These are phyloP conservation scores for Fonsecaea nubica DNA, from an alignment of 2,329 filamentous ascomycete genomes.

Conservation along the genomic window DNA sequence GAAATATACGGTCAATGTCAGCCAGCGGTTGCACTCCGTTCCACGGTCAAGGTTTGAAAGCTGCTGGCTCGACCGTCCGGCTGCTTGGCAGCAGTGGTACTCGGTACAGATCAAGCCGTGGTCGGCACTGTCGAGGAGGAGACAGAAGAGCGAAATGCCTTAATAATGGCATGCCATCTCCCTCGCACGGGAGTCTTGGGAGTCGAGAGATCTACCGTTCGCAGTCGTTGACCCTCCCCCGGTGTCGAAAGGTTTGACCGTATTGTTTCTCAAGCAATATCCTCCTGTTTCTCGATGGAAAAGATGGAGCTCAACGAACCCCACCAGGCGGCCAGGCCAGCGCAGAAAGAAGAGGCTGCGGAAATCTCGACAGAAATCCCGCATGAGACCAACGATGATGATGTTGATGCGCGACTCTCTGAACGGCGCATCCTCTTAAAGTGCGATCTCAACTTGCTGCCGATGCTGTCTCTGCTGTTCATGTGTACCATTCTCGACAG, in stretches of 20 bases:
- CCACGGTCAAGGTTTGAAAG: not conserved
- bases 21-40: not conserved
- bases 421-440: not conserved
- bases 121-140: not conserved
- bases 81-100: not conserved
- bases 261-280: not conserved
- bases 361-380: not conserved
- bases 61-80: not conserved
- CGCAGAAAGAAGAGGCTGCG: not conserved
- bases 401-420: not conserved
- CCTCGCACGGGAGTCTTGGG: not conserved
- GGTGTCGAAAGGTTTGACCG: not conserved
- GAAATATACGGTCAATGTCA: not conserved
- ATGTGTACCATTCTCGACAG: slow-evolving; percentile 50
- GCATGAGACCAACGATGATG: not conserved
- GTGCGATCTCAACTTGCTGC: slow-evolving; percentile 54
- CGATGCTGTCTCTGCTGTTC: slow-evolving; percentile 54
- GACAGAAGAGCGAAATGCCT: not conserved
- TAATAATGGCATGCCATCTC: not conserved
- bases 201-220: not conserved
- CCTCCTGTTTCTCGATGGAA: not conserved
- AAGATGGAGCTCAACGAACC: not conserved
- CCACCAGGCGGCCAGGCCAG: not conserved
- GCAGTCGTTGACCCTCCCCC: not conserved
- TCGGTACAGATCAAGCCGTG: not conserved